A percentile compares a stretch with the other conserved stretches of the same genome.
Conservation (phyloP, 768 basidiomycete genomes). For the Leccinum olivaceopallidum region DNA sequence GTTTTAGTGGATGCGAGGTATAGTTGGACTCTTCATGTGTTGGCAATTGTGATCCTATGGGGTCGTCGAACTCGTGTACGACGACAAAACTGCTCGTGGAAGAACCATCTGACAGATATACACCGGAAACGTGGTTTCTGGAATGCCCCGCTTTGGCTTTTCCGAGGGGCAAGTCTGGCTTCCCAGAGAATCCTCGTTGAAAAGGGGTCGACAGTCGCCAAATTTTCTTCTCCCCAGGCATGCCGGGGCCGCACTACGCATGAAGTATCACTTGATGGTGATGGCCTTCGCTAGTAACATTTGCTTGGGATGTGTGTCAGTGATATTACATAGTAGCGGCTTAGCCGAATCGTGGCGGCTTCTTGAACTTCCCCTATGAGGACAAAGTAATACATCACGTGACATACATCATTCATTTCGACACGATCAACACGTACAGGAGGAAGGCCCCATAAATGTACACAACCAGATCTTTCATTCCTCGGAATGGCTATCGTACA, state of each 20-base stretch:
- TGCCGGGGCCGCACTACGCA: conserved; percentile 14
- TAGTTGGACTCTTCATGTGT: conserved; percentile 1
- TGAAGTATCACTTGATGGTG: conserved; percentile 7
- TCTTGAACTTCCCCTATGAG: conserved; percentile 12
- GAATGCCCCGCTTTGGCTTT: conserved; percentile 5
- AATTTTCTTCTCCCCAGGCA: conserved; percentile 30
- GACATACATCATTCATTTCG: neutral
- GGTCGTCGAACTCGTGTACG: conserved; percentile 28
- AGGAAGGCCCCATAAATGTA: conserved; percentile 3
- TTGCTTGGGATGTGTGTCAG: neutral
- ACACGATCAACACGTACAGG: neutral
- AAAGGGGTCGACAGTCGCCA: conserved; percentile 28
- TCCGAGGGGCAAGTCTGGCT: conserved; percentile 5
- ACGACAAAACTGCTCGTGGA: conserved; percentile 18
- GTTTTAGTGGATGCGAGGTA: neutral
- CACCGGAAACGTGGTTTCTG: conserved; percentile 15
- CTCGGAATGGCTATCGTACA: conserved; percentile 68
- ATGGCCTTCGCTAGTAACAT: neutral
- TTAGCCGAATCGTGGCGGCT: neutral
- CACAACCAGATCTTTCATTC: conserved; percentile 32
- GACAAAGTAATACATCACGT: conserved; percentile 9
- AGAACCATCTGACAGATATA: conserved; percentile 24
- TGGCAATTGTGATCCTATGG: neutral
- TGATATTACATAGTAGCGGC: neutral
- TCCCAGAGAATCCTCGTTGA: conserved; percentile 12